Base-by-base conservation (phyloP, 2,329 filamentous ascomycete species). In the Aphanoascus verrucosus region DNA sequence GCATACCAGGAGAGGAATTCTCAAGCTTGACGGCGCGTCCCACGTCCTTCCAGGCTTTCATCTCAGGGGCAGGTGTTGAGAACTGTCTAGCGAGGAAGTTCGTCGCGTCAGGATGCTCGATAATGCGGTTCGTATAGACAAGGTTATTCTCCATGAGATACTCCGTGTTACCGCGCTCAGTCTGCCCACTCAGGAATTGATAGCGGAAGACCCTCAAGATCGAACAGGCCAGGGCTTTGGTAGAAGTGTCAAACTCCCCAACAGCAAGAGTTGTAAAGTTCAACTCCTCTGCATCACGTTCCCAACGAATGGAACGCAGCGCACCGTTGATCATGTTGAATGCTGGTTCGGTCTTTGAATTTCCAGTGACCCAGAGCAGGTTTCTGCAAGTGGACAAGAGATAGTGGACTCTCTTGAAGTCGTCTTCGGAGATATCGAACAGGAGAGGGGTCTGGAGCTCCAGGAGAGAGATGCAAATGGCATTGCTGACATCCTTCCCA, bases 331-430 rank as follows among this genome's bases (percentile, higher is more conserved):
- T 59, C 35, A 67, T 60, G 19, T 62, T 61, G n/a, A 67, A 59
- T 11, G 62, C 57, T 2, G 69, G 69, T 6, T 63, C 53, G 7
- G 59, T 46, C 20, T 59, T 55, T 0, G 62, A 57, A 38, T 66
- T 64, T 1, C 58, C 60, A 1, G 67, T 70, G 15, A 71, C 53
- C 69, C 69, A 71, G 6, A 71, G 57, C 11, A 71, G 50, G 1
- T 59, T 58, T 47, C 55, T 58, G 57, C 57, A 60, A 3, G 54
- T 62, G 14, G 62, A 58, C 20, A 68, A 56, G 8, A 67, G 43
- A 12, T 61, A 59, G 5, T 62, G 61, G 44, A 67, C 54, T 8
- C 49, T 57, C 11, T 58, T 60, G 54, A 65, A 65, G 48, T 63
- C 62, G n/a, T 55, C 53, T 5, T 61, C 57, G 8, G 58, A 59